Evolutionary conservation across 1,284 basidiomycete species (phyloP).

Genomic region (Trametes versicolor): DNA sequence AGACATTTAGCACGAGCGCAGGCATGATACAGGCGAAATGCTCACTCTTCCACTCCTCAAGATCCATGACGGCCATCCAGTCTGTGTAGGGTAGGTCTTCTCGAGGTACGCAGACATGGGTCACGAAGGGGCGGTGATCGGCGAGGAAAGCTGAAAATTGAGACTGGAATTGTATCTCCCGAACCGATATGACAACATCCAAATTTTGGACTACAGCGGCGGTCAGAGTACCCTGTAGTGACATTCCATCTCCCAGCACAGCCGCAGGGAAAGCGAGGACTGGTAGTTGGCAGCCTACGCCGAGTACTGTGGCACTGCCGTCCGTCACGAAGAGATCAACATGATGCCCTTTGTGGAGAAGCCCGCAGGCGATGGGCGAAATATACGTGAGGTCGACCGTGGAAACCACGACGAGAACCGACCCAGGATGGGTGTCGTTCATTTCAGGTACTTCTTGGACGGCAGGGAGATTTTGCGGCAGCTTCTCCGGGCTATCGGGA

Average conservation of each 20-base stretch:
- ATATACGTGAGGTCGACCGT: conserved; percentile 53
- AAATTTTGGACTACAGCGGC: conserved; percentile 6
- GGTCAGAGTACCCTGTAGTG: background rate
- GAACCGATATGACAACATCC: conserved; percentile 35
- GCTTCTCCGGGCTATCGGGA: background rate
- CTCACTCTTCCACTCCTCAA: conserved; percentile 66
- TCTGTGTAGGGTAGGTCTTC: conserved; percentile 62
- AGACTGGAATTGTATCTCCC: background rate
- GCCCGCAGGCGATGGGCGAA: conserved; percentile 55
- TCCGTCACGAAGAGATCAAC: conserved; percentile 27
- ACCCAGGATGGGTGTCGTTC: conserved; percentile 25
- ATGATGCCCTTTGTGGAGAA: conserved; percentile 50
- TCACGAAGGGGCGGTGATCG: background rate
- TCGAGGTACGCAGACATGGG: conserved; percentile 52
- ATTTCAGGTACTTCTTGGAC: background rate
- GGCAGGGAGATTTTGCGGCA: too few relatives aligned
- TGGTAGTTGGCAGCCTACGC: conserved; percentile 17
- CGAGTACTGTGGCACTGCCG: conserved; percentile 5
- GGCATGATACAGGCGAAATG: too few relatives aligned
- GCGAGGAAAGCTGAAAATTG: background rate
- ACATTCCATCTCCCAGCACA: background rate
- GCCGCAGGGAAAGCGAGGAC: background rate
- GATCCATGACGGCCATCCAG: conserved; percentile 71
- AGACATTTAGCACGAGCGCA: background rate
- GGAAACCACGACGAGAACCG: conserved; percentile 51